A percentile compares a stretch with the other conserved stretches of the same genome.
Conservation (phyloP, 192 early-diverging fungal species). For the Podila verticillata region DNA sequence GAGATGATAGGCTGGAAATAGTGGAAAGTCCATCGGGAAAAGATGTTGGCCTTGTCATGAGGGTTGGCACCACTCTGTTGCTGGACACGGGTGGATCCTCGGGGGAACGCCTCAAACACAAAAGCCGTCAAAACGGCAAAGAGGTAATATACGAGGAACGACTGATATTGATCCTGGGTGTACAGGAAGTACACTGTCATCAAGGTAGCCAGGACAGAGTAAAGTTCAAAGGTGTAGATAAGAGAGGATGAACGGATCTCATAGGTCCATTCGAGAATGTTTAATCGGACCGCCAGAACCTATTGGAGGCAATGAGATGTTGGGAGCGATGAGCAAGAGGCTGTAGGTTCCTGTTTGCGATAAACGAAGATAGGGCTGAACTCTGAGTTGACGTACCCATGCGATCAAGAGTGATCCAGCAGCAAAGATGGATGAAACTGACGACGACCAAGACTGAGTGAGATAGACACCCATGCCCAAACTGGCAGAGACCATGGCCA, state of each 20-base stretch:
- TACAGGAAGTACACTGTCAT: slow-evolving; percentile 13
- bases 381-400: slow-evolving; percentile 28
- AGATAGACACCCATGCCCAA: not conserved
- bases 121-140: slow-evolving; percentile 10
- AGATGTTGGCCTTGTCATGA: slow-evolving; percentile 43
- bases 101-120: slow-evolving; percentile 25
- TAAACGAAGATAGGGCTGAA: no score
- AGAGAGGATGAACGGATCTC: slow-evolving; percentile 20
- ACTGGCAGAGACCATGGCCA: slow-evolving; percentile 5
- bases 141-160: slow-evolving; percentile 5
- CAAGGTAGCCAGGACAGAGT: slow-evolving; percentile 5
- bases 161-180: not conserved
- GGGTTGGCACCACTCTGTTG: slow-evolving; percentile 12
- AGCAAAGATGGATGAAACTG: slow-evolving; percentile 5
- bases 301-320: not conserved
- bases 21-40: slow-evolving; percentile 27
- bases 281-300: slow-evolving; percentile 20
- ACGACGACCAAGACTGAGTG: not conserved
- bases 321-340: no score
- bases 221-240: slow-evolving; percentile 18
- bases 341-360: no score
- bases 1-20: slow-evolving; percentile 23
- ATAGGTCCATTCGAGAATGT: slow-evolving; percentile 18
- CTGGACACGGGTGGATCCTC: slow-evolving; percentile 15
- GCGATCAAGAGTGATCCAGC: not conserved